Evolutionary conservation across 2,329 filamentous ascomycete genomes (phyloP).

Genomic region (Celoporthe dispersa): DNA sequence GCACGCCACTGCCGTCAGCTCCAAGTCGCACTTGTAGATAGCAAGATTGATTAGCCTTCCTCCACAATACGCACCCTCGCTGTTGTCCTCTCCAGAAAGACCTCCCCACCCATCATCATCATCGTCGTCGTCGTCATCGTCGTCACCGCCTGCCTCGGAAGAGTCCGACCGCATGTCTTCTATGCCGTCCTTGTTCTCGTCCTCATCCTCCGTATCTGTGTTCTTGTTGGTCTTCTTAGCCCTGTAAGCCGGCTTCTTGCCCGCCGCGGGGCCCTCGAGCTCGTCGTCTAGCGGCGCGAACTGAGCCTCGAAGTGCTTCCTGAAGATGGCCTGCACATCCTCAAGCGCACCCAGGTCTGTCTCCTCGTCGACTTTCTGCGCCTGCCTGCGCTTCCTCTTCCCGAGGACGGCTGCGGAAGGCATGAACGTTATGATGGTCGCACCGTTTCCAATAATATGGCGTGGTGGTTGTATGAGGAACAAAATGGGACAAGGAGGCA

Average conservation of each 20-base stretch:
- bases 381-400: slow-evolving; percentile 27
- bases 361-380: slow-evolving; percentile 13
- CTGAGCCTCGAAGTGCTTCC: slow-evolving; percentile 83
- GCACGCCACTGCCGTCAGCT: slow-evolving; percentile 33
- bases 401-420: slow-evolving; percentile 20
- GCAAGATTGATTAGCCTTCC: background rate
- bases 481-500: background rate
- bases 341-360: slow-evolving; percentile 39
- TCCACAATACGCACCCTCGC: slow-evolving; percentile 28
- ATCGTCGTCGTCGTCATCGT: slow-evolving; percentile 33
- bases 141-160: slow-evolving; percentile 23
- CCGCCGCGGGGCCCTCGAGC: slow-evolving; percentile 39
- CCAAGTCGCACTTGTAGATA: slow-evolving; percentile 14
- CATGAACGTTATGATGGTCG: slow-evolving; percentile 28
- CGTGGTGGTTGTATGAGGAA: background rate
- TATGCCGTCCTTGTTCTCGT: slow-evolving; percentile 37
- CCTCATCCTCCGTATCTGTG: slow-evolving; percentile 36
- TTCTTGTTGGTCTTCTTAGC: slow-evolving; percentile 40
- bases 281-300: slow-evolving; percentile 71
- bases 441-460: background rate
- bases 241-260: slow-evolving; percentile 11
- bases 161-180: slow-evolving; percentile 29
- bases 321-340: slow-evolving; percentile 75
- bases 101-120: slow-evolving; percentile 62
- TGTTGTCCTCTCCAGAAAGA: slow-evolving; percentile 58